These are phyloP conservation scores for Amanita thiersii DNA, from an alignment of 768 basidiomycete species.

Conservation along the genomic window DNA sequence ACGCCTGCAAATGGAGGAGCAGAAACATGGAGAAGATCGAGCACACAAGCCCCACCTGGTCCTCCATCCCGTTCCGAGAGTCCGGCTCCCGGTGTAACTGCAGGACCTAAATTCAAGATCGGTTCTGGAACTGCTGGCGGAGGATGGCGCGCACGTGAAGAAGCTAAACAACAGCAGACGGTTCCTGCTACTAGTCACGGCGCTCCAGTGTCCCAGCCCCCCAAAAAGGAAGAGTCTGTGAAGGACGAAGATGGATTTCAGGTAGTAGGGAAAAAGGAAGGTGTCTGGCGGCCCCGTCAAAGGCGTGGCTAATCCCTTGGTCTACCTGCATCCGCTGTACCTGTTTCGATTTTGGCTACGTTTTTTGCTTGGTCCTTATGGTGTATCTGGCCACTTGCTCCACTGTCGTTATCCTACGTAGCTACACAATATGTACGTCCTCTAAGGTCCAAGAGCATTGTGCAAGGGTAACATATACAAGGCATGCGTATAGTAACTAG, in stretches of 20 bases:
- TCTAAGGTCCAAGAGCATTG: no score
- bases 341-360: neutral
- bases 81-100: conserved; percentile 35
- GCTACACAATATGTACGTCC: neutral
- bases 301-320: neutral
- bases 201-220: conserved; percentile 25
- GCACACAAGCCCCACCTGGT: conserved; percentile 19
- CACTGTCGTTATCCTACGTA: conserved; percentile 1
- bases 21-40: conserved; percentile 16
- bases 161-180: conserved; percentile 28
- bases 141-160: conserved; percentile 55
- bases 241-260: conserved; percentile 71
- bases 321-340: neutral
- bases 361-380: neutral
- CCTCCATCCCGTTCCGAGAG: conserved; percentile 46
- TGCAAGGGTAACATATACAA: no score
- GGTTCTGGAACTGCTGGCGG: conserved; percentile 30
- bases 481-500: no score
- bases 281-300: conserved; percentile 2
- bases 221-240: conserved; percentile 30
- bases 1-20: neutral
- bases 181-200: conserved; percentile 12
- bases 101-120: conserved; percentile 35
- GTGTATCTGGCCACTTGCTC: neutral
- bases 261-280: conserved; percentile 35